A percentile compares a stretch with the other conserved stretches of the same genome.
Evolutionary conservation across 192 early-diverging fungal genomes (phyloP).

Genomic region (Physocladia obscura): DNA sequence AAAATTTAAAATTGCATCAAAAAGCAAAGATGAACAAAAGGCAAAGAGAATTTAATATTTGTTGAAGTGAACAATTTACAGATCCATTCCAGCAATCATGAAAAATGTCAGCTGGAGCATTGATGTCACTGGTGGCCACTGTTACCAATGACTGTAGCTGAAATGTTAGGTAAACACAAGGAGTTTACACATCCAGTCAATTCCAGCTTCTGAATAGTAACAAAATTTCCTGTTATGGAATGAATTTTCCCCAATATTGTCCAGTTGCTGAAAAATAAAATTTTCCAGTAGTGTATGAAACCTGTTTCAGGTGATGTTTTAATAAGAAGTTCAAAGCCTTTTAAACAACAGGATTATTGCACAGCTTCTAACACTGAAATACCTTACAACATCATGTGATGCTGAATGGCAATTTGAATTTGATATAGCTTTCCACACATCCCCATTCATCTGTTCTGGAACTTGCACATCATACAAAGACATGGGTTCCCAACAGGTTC

Average conservation of each 20-base stretch:
- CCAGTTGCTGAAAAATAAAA: background rate
- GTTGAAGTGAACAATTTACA: background rate
- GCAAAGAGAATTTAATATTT: no score
- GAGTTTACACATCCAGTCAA: background rate
- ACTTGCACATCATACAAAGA: background rate
- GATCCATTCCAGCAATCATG: conserved; percentile 2
- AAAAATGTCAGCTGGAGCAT: conserved; percentile 4
- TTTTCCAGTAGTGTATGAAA: background rate
- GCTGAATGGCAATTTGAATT: background rate
- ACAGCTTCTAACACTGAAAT: background rate
- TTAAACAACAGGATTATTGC: background rate
- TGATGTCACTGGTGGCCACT: background rate
- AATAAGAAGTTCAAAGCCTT: background rate
- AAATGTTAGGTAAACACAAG: background rate
- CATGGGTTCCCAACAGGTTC: conserved; percentile 2
- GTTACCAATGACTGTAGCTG: background rate
- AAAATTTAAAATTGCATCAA: no score
- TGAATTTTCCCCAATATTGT: background rate
- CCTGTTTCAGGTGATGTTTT: background rate
- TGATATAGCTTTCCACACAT: background rate
- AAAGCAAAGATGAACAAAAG: no score
- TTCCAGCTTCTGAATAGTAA: background rate
- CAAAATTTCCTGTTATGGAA: background rate
- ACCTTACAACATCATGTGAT: background rate
- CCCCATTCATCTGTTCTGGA: conserved; percentile 18